Evolutionary conservation across 176 grass and related monocot species (phyloP).

Genomic region (Coix lacrymajobi): DNA sequence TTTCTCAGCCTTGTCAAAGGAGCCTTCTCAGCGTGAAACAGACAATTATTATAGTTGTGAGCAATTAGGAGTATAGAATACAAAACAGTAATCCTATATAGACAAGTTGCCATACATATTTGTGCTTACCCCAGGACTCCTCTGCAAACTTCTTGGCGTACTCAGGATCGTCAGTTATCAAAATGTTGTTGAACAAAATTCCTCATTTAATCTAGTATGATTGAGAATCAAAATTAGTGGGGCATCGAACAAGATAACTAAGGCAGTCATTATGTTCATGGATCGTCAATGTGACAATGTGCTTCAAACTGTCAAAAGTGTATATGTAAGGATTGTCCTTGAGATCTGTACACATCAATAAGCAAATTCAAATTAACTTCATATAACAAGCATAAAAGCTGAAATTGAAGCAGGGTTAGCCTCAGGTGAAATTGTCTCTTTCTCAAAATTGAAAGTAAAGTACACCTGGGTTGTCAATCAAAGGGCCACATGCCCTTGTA

Average conservation of each 20-base stretch:
- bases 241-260: not conserved
- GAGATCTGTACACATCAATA: constrained; percentile 33
- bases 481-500: constrained; percentile 76
- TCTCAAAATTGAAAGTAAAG: not conserved
- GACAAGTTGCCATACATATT: constrained; percentile 53
- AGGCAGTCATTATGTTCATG: not conserved
- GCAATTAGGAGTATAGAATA: not conserved
- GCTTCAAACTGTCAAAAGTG: constrained; percentile 66
- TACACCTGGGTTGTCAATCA: constrained; percentile 71
- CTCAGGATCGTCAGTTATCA: constrained; percentile 70
- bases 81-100: not conserved
- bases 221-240: not conserved
- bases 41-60: not conserved
- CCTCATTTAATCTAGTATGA: constrained; percentile 73
- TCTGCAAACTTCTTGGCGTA: constrained; percentile 77
- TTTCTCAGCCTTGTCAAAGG: constrained; percentile 71
- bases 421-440: not conserved
- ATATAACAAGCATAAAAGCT: not conserved
- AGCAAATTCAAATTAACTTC: not conserved
- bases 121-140: constrained; percentile 76
- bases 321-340: constrained; percentile 83
- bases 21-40: constrained; percentile 61
- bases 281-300: constrained; percentile 79
- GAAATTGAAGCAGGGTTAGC: not conserved
- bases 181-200: constrained; percentile 81